Evolutionary conservation across 1,284 basidiomycete species (phyloP).

Genomic region (Microbotryum scabiosae): DNA sequence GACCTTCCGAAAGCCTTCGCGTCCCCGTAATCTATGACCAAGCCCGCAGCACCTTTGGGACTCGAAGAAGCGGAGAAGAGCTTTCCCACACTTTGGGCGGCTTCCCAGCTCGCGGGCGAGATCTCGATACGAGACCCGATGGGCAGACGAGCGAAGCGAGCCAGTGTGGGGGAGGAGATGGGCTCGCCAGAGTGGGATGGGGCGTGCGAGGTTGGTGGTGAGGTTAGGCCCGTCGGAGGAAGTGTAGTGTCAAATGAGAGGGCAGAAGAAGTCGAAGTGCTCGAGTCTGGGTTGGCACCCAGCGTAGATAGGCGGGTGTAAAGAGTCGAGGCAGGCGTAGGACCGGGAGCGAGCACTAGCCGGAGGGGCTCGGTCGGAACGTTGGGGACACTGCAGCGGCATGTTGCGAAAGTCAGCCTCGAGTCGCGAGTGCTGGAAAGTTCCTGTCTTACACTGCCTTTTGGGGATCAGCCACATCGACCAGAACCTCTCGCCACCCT

Average conservation of each 20-base stretch:
- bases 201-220: slow-evolving; percentile 57
- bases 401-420: not conserved
- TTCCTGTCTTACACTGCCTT: slow-evolving; percentile 13
- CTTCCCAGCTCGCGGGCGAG: slow-evolving; percentile 59
- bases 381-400: slow-evolving; percentile 7
- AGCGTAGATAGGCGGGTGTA: slow-evolving; percentile 20
- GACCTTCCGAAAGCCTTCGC: slow-evolving; percentile 63
- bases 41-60: slow-evolving; percentile 57
- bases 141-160: slow-evolving; percentile 57
- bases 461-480: slow-evolving; percentile 46
- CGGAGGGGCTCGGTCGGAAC: slow-evolving; percentile 20
- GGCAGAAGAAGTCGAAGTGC: not conserved
- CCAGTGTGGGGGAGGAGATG: slow-evolving; percentile 11
- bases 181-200: slow-evolving; percentile 49
- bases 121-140: slow-evolving; percentile 68
- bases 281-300: not conserved
- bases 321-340: slow-evolving; percentile 31
- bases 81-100: slow-evolving; percentile 58
- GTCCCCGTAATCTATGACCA: slow-evolving; percentile 87
- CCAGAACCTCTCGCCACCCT: slow-evolving; percentile 81
- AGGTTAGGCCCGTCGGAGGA: slow-evolving; percentile 43
- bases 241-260: slow-evolving; percentile 27
- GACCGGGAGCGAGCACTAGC: slow-evolving; percentile 28
- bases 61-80: slow-evolving; percentile 43
- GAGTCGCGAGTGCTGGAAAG: not conserved